Evolutionary conservation across 805 yeast species (phyloP).

Genomic region (Saccharomyces eubayanus): DNA sequence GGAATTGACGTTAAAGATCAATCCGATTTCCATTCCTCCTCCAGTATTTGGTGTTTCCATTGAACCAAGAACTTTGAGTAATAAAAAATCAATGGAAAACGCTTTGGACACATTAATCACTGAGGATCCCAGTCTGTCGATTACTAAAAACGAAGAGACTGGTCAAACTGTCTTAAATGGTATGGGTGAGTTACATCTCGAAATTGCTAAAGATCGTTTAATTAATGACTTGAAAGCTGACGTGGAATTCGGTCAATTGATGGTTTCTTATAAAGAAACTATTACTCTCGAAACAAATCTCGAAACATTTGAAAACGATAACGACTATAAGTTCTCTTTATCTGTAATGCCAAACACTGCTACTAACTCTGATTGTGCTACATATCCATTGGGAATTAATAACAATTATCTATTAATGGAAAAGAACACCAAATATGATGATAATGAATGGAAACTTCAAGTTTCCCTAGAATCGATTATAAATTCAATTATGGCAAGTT

Average conservation of each 20-base stretch:
- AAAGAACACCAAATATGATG: constrained; percentile 19
- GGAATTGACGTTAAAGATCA: constrained; percentile 40
- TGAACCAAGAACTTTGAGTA: constrained; percentile 79
- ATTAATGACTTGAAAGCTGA: constrained; percentile 76
- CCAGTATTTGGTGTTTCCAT: constrained; percentile 84
- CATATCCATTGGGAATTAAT: constrained; percentile 27
- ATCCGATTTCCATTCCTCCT: constrained; percentile 81
- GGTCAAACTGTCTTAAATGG: constrained; percentile 94
- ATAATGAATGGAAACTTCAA: constrained; percentile 44
- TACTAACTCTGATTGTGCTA: constrained; percentile 27
- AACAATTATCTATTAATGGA: constrained; percentile 31
- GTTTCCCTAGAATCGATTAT: constrained; percentile 42
- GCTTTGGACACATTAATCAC: constrained; percentile 58
- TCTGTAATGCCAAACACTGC: constrained; percentile 21
- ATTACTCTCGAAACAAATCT: constrained; percentile 16
- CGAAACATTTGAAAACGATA: constrained; percentile 8
- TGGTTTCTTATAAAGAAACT: constrained; percentile 84
- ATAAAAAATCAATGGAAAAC: constrained; percentile 60
- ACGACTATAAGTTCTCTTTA: constrained; percentile 17
- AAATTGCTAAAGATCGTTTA: constrained; percentile 73
- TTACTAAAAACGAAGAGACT: constrained; percentile 66
- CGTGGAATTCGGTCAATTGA: constrained; percentile 71
- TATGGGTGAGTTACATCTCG: constrained; percentile 95
- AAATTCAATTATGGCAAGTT: constrained; percentile 50
- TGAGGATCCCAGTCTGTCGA: constrained; percentile 84